Evolutionary conservation across 1,284 basidiomycete genomes (phyloP).

Genomic region (Puccinia novopanici): DNA sequence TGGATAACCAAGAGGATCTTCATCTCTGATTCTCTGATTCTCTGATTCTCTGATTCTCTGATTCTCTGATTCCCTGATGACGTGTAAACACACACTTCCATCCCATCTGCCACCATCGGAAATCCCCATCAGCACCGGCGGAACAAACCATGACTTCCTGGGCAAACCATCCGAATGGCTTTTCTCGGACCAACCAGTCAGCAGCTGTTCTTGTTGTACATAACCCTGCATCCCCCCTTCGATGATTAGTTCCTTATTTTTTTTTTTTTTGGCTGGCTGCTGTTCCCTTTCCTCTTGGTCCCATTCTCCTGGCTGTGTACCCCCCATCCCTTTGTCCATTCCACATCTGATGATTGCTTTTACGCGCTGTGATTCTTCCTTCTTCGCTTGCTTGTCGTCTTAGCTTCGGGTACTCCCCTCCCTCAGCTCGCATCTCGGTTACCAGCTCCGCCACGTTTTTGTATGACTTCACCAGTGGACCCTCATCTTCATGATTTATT

Average conservation of each 20-base stretch:
- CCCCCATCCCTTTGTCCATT: neutral
- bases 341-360: neutral
- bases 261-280: neutral
- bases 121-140: no score
- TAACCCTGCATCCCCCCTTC: constrained; percentile 5
- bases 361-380: neutral
- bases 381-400: neutral
- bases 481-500: constrained; percentile 1
- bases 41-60: no score
- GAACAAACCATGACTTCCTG: no score
- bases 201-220: neutral
- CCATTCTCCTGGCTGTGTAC: neutral
- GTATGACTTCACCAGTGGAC: neutral
- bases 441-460: constrained; percentile 13
- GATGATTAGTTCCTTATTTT: neutral
- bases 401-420: neutral
- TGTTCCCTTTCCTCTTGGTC: neutral
- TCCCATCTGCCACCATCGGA: no score
- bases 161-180: neutral
- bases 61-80: no score
- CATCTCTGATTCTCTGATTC: no score
- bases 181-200: neutral
- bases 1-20: no score
- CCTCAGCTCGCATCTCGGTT: constrained; percentile 22
- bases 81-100: no score